Evolutionary conservation across 2,329 filamentous ascomycete species (phyloP).

Genomic region (Stagonosporopsis chrysanthemi): DNA sequence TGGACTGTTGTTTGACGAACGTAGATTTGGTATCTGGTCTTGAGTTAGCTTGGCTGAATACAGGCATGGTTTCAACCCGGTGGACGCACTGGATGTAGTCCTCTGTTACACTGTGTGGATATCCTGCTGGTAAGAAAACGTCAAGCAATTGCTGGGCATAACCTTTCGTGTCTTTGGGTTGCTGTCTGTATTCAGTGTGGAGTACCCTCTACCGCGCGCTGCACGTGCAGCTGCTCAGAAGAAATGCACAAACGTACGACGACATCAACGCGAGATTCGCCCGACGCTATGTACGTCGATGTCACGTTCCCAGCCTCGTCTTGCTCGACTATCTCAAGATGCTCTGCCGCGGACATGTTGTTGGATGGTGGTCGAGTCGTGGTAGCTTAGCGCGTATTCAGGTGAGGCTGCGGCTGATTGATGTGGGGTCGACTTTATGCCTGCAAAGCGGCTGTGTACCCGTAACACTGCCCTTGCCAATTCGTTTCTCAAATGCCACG

Average conservation of each 20-base stretch:
- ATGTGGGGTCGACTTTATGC: background rate
- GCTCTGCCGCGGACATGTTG: slow-evolving; percentile 12
- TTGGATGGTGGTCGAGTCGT: background rate
- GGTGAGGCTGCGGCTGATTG: background rate
- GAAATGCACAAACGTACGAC: slow-evolving; percentile 45
- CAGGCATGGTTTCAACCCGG: too few species aligned
- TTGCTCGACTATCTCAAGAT: slow-evolving; percentile 44
- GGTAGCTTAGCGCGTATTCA: slow-evolving; percentile 3
- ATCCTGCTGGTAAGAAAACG: slow-evolving; percentile 87
- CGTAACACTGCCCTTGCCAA: too few species aligned
- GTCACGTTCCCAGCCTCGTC: slow-evolving; percentile 61
- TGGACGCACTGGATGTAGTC: slow-evolving; percentile 75
- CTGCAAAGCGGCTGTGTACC: background rate
- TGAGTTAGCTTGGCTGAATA: background rate
- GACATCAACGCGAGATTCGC: slow-evolving; percentile 55
- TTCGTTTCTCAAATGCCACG: too few species aligned
- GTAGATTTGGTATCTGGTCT: slow-evolving; percentile 70
- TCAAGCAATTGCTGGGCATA: slow-evolving; percentile 61
- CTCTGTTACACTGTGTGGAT: slow-evolving; percentile 81
- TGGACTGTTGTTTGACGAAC: slow-evolving; percentile 51
- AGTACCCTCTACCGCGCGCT: too few species aligned
- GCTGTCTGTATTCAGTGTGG: slow-evolving; percentile 11
- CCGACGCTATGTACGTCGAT: slow-evolving; percentile 57
- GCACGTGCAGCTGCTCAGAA: background rate
- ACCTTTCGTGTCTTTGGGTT: slow-evolving; percentile 27